phyloP scores from a whole-genome alignment of 148 eudicot genomes.

The Fagopyrum homotropicum region DNA sequence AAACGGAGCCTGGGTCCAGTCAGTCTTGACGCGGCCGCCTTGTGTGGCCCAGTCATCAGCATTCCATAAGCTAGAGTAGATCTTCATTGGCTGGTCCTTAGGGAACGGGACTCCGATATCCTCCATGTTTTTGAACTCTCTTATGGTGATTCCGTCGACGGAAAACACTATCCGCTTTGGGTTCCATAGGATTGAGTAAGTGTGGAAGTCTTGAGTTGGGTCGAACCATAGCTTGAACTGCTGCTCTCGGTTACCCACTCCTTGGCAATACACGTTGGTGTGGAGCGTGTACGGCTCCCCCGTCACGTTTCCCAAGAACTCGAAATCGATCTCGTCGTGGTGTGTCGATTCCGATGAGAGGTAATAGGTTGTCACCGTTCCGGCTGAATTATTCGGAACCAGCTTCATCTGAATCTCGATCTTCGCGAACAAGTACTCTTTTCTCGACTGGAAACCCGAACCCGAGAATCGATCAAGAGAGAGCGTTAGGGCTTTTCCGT shows the following conservation, averaged over 20 bases:
- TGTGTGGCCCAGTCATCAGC: constrained; percentile 49
- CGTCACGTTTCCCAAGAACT: constrained; percentile 34
- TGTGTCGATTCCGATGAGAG: constrained; percentile 23
- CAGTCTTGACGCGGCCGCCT: constrained; percentile 33
- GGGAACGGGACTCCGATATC: constrained; percentile 29
- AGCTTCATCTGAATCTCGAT: constrained; percentile 35
- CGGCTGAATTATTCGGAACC: constrained; percentile 33
- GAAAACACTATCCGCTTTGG: constrained; percentile 27
- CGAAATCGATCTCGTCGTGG: constrained; percentile 45
- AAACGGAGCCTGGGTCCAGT: constrained; percentile 39
- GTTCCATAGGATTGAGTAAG: constrained; percentile 36
- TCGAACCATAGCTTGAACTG: constrained; percentile 41
- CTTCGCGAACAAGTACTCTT: constrained; percentile 29
- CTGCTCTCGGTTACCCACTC: constrained; percentile 33
- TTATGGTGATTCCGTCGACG: constrained; percentile 29
- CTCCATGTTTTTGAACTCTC: constrained; percentile 35
- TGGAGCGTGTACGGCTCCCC: constrained; percentile 41
- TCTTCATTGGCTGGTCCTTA: constrained; percentile 34
- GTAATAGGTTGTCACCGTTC: constrained; percentile 37
- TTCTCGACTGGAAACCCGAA: constrained; percentile 33
- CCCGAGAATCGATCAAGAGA: constrained; percentile 33
- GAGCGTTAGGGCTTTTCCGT: constrained; percentile 28
- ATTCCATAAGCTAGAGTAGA: constrained; percentile 40
- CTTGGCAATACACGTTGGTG: constrained; percentile 33
- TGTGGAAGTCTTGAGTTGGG: constrained; percentile 32